Evolutionary conservation across 2,329 filamentous ascomycete genomes (phyloP), one percentile per base, ranked within the genome.

Genomic region (Pseudogymnoascus destructans): DNA sequence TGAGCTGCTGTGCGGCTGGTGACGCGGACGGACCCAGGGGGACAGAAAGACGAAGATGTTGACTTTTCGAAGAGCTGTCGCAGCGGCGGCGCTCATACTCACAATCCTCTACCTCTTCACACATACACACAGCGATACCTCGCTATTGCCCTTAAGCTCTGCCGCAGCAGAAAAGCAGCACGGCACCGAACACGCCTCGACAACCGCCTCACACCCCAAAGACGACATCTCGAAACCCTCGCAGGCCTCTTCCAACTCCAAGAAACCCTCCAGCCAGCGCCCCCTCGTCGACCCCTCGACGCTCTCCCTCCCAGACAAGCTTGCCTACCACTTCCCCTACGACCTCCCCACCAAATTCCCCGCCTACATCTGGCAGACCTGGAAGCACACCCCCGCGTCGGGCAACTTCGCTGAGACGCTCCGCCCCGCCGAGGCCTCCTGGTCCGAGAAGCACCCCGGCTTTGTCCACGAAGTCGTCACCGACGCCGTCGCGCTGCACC

Each of bases 301-400:
- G 42, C 61, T 59, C 61, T 58, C 86, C 13, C 78, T 91, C 57
- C 77, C 76, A 77, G 86, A 80, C 75, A 95, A 93, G 73, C 81
- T 98, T 59, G 85, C 85, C 57, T 96, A 95, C 75, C 87, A 95
- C 66, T 97, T 93, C 72, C 89, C 91, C 17, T 98, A 97, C 77
- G 87, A 95, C 67, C 78, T 92, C 62, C 83, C 90, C 68, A 73
- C 78, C 65, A 95, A 92, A 71, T 97, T 97, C 71, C 93, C 93
- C 2, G 91, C 90, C 59, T 97, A 95, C 75, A 95, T 98, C 69
- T 98, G 93, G 93, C 93, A 98, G 77, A 98, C 93, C 11, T 98
- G 93, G 93, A 96, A 95, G 72, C 85, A 82, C 67, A 87, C 83
- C 0, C 91, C 92, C 0, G 80, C 84, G 1, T 86, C 89, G 19